These are phyloP conservation scores for Agaricus sinodeliciosus DNA, from an alignment of 768 basidiomycete species.

Conservation along the genomic window DNA sequence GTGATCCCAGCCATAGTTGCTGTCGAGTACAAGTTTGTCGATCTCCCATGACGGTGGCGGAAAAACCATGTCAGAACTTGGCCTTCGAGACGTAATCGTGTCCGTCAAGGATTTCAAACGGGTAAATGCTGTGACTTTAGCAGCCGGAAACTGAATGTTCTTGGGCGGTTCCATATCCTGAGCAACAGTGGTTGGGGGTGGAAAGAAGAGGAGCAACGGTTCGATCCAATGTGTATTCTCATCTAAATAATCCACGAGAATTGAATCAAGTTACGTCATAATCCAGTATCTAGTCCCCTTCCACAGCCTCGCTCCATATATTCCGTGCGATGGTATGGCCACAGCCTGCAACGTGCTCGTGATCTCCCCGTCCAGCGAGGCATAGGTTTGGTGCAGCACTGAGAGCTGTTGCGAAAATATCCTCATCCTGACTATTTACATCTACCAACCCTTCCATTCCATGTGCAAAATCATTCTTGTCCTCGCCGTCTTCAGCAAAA, in stretches of 20 bases:
- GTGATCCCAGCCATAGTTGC: not conserved
- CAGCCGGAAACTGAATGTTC: slow-evolving; percentile 18
- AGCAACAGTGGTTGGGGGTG: not conserved
- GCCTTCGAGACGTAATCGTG: slow-evolving; percentile 16
- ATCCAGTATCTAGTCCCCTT: not conserved
- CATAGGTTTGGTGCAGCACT: slow-evolving; percentile 31
- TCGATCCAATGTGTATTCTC: too few relatives aligned
- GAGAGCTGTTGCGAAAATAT: slow-evolving; percentile 18
- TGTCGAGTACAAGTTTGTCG: slow-evolving; percentile 15
- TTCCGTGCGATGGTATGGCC: slow-evolving; percentile 32
- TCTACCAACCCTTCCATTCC: slow-evolving; percentile 31
- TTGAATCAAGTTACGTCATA: too few relatives aligned
- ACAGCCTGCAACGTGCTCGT: slow-evolving; percentile 24
- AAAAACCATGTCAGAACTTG: slow-evolving; percentile 23
- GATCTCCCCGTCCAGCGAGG: slow-evolving; percentile 26
- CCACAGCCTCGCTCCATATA: slow-evolving; percentile 25
- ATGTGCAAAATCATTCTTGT: slow-evolving; percentile 14
- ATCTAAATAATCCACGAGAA: too few relatives aligned
- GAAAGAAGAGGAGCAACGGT: not conserved
- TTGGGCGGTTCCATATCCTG: not conserved
- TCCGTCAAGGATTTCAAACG: slow-evolving; percentile 29
- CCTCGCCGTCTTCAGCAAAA: slow-evolving; percentile 23
- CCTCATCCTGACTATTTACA: slow-evolving; percentile 22
- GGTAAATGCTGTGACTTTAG: slow-evolving; percentile 28
- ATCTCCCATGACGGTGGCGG: slow-evolving; percentile 44